These are phyloP conservation scores for Debaryomycetaceae sp. DNA, from an alignment of 1,139 yeast genomes.

Conservation along the genomic window DNA sequence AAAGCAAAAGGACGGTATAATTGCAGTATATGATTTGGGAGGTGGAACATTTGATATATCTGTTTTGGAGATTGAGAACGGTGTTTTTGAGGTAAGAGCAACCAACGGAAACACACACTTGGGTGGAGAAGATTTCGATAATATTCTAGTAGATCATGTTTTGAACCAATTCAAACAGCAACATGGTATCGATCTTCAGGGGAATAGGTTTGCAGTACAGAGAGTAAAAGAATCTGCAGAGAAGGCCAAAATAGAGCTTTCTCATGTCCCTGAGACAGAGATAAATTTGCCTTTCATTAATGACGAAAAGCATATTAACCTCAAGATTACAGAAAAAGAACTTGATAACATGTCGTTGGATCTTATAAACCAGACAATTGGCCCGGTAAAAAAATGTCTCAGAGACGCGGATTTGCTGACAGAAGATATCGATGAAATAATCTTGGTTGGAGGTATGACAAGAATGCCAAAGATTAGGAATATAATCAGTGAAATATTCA, in stretches of 20 bases:
- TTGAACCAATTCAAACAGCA: slow-evolving; percentile 42
- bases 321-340: slow-evolving; percentile 57
- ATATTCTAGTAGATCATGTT: slow-evolving; percentile 52
- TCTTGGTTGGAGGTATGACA: slow-evolving; percentile 83
- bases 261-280: slow-evolving; percentile 53
- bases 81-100: slow-evolving; percentile 76
- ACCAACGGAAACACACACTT: slow-evolving; percentile 84
- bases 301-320: slow-evolving; percentile 47
- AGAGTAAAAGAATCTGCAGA: slow-evolving; percentile 73
- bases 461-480: slow-evolving; percentile 73
- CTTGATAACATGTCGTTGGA: slow-evolving; percentile 60
- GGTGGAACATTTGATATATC: slow-evolving; percentile 86
- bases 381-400: slow-evolving; percentile 64
- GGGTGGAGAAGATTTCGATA: slow-evolving; percentile 83
- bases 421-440: slow-evolving; percentile 65
- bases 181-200: slow-evolving; percentile 44
- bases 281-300: slow-evolving; percentile 64
- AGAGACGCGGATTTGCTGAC: slow-evolving; percentile 65
- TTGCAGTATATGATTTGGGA: slow-evolving; percentile 79
- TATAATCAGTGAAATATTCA: slow-evolving; percentile 55
- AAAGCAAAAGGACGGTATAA: slow-evolving; percentile 50
- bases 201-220: slow-evolving; percentile 52
- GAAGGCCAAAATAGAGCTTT: slow-evolving; percentile 64
- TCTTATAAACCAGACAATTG: slow-evolving; percentile 58
- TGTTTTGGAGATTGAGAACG: slow-evolving; percentile 72